Base-by-base conservation (phyloP, 2,329 filamentous ascomycete species). In the Lecanosticta acicola region DNA sequence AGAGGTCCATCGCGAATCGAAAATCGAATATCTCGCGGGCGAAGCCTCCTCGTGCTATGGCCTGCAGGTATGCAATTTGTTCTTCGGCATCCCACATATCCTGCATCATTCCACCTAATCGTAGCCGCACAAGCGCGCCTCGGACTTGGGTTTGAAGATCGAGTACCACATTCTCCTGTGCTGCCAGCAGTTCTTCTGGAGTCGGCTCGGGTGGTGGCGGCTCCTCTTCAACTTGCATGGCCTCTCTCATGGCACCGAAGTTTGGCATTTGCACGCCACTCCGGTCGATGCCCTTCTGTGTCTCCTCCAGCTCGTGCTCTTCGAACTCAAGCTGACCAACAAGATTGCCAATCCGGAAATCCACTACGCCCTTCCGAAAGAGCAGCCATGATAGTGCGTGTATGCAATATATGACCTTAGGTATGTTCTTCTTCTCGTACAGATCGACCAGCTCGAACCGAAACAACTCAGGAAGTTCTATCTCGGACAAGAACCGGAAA, bases 401-500 rank as follows among this genome's bases (percentile, higher is more conserved):
- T 42, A 98, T 93, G 64, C 93, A 98, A 71, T 98, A 94, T 51
- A 98, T 98, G 64, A 97, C 94, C 67, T 97, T 98, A 3, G 93
- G 93, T 1, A 97, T 94, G 60, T 98, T 98, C 71, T 98, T 98
- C 75, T 97, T 98, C 69, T 98, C 94, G 71, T 98, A 98, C 10
- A 98, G 72, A 68, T 98, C 93, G 54, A 97, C 94, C 37, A 97
- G 76, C 66, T 98, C 93, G 66, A 98, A 98, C 46, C 91, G 83
- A 67, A 98, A 98, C 14, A 98, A 78, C 59, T 98, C 94, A 1
- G 93, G 93, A 2, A 98, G 73, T 60, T 95, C 86, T 7, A 96
- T 82, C 50, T 96, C 87, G 53, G 91, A 87, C 1, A 98, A 77
- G 55, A 94, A 95, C 47, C 86, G 82, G 70, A 97, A 97, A 71